Evolutionary conservation across 2,329 filamentous ascomycete genomes (phyloP).

Genomic region (Lachnellula arida): DNA sequence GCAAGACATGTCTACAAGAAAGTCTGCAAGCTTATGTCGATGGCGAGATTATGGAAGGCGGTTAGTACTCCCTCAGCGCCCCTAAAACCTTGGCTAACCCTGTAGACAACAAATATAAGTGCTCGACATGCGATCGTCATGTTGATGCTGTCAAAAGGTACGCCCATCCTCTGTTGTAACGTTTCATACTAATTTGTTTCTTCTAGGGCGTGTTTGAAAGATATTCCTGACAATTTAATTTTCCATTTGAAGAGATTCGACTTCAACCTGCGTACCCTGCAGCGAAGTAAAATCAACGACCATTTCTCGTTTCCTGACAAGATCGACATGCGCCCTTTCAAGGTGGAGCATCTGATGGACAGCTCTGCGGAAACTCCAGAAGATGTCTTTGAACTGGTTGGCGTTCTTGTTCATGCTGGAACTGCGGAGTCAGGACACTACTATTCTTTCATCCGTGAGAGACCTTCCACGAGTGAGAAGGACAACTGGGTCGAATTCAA

Average conservation of each 20-base stretch:
- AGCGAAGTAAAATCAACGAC: constrained; percentile 92
- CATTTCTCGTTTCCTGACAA: constrained; percentile 79
- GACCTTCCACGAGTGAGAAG: constrained; percentile 49
- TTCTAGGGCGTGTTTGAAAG: constrained; percentile 76
- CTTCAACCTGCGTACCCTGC: constrained; percentile 71
- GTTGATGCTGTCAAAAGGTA: constrained; percentile 90
- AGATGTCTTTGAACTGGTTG: constrained; percentile 91
- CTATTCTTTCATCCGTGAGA: constrained; percentile 89
- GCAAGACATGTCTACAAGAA: constrained; percentile 76
- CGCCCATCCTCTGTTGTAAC: constrained; percentile 10
- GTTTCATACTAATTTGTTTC: constrained; percentile 14
- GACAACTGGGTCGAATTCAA: constrained; percentile 86
- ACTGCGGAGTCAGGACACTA: constrained; percentile 95
- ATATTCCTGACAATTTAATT: constrained; percentile 89
- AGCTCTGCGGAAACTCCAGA: constrained; percentile 49
- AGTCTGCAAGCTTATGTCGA: constrained; percentile 94
- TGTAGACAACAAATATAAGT: constrained; percentile 94
- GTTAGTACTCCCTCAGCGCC: constrained; percentile 36
- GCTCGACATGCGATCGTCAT: constrained; percentile 79
- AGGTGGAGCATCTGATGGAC: constrained; percentile 74
- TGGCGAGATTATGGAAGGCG: constrained; percentile 92
- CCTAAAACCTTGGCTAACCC: constrained; percentile 20
- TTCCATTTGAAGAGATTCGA: constrained; percentile 91
- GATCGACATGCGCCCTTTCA: constrained; percentile 87
- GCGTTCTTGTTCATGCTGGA: constrained; percentile 87